Conservation (phyloP, 2,329 filamentous ascomycete genomes). For the Bipolaris gigantea region DNA sequence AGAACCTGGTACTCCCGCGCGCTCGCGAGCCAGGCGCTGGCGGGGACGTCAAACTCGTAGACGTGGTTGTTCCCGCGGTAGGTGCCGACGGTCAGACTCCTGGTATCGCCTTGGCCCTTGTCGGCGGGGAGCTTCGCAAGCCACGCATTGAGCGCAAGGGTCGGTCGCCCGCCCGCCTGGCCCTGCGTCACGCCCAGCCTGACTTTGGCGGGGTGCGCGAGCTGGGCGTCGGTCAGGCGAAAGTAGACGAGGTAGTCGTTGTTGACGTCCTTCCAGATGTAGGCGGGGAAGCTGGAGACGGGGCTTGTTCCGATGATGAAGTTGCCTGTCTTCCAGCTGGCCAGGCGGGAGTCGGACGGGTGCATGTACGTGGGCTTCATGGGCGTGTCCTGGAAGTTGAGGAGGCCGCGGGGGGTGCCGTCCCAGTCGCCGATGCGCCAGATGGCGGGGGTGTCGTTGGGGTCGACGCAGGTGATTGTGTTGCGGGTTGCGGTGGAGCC, state of each 20-base stretch:
- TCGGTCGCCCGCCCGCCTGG: conserved; percentile 21
- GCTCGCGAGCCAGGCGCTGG: conserved; percentile 25
- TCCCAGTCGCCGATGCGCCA: conserved; percentile 68
- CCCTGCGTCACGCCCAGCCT: conserved; percentile 28
- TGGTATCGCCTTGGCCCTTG: conserved; percentile 25
- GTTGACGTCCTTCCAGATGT: conserved; percentile 50
- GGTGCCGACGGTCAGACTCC: conserved; percentile 26
- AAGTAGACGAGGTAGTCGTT: conserved; percentile 50
- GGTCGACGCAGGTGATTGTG: conserved; percentile 53
- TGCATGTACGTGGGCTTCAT: conserved; percentile 51
- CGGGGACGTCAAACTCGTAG: conserved; percentile 27
- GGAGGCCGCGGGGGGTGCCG: conserved; percentile 60
- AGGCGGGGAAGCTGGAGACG: conserved; percentile 42
- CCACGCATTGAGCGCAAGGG: conserved; percentile 23
- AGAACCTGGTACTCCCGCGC: conserved; percentile 23
- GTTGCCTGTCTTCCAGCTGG: conserved; percentile 27
- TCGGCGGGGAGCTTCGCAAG: conserved; percentile 15
- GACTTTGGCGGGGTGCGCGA: conserved; percentile 27
- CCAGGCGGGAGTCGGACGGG: conserved; percentile 40
- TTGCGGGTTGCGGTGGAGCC: conserved; percentile 52
- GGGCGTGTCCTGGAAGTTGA: conserved; percentile 52
- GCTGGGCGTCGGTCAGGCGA: conserved; percentile 25
- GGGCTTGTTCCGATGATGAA: conserved; percentile 24
- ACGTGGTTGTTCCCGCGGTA: conserved; percentile 30
- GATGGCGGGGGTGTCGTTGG: conserved; percentile 52